Evolutionary conservation across 352 stramenopile species (phyloP).

Genomic region (Lagenidium sp.): DNA sequence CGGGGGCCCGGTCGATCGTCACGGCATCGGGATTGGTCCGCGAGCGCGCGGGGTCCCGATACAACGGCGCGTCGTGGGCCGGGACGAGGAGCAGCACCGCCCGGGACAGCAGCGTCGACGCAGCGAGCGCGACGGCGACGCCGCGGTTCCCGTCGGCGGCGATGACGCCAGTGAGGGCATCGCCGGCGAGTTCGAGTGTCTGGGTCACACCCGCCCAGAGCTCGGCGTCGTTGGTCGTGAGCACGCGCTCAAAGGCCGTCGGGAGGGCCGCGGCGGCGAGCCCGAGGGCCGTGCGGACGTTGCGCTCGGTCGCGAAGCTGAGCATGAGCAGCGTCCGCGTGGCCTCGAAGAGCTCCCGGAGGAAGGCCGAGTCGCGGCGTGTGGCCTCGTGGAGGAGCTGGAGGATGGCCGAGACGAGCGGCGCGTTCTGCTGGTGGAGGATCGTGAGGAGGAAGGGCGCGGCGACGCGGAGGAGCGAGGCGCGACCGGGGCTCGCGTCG

Average conservation of each 20-base stretch:
- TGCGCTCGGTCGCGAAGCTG: conserved; percentile 68
- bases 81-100: conserved; percentile 43
- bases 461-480: conserved; percentile 28
- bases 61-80: conserved; percentile 44
- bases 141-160: conserved; percentile 38
- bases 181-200: conserved; percentile 28
- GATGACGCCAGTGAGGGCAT: not conserved
- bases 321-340: conserved; percentile 54
- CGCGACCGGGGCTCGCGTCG: conserved; percentile 28
- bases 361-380: conserved; percentile 14
- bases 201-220: conserved; percentile 29
- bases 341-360: conserved; percentile 34
- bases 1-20: conserved; percentile 39
- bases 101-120: conserved; percentile 55
- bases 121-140: conserved; percentile 33
- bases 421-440: conserved; percentile 47
- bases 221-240: conserved; percentile 5
- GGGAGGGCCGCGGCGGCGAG: conserved; percentile 24
- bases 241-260: conserved; percentile 31
- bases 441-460: conserved; percentile 36
- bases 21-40: conserved; percentile 65
- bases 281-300: conserved; percentile 46
- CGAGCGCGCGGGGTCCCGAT: conserved; percentile 60
- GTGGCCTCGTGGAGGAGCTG: conserved; percentile 32
- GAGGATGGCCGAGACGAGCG: conserved; percentile 41